Percentiles rank a stretch among this genome's conserved stretches.
Conservation (phyloP, 1,284 basidiomycete species). For the Puccinia triticina region DNA sequence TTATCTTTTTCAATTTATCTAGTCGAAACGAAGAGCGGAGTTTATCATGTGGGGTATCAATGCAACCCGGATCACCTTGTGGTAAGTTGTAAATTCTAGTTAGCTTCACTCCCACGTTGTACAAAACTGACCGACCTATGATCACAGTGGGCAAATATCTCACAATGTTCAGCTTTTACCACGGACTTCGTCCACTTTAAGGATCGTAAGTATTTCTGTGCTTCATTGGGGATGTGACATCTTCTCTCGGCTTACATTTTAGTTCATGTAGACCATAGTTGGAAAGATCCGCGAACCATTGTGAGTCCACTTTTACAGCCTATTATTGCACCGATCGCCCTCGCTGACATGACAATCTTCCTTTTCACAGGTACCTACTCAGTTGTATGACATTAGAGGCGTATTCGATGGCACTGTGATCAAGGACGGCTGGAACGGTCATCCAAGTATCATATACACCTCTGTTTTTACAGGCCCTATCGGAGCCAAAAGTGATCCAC, state of each 20-base stretch:
- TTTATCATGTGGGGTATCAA: constrained; percentile 55
- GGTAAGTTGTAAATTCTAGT: background rate
- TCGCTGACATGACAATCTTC: too few species aligned
- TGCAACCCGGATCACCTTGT: constrained; percentile 53
- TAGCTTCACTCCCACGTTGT: background rate
- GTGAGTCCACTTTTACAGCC: constrained; percentile 47
- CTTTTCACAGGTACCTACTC: constrained; percentile 50
- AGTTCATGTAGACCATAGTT: constrained; percentile 23
- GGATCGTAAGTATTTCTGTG: constrained; percentile 48
- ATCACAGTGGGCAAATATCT: constrained; percentile 54
- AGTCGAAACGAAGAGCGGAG: constrained; percentile 52
- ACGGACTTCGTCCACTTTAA: constrained; percentile 53
- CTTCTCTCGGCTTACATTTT: background rate
- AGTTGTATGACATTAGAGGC: constrained; percentile 56
- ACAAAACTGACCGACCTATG: background rate
- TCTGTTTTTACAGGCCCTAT: constrained; percentile 53
- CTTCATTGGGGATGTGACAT: background rate
- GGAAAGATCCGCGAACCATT: constrained; percentile 53
- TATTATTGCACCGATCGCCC: background rate
- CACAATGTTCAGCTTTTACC: constrained; percentile 54
- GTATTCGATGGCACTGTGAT: constrained; percentile 56
- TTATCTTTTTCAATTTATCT: constrained; percentile 1
- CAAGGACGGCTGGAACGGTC: constrained; percentile 53
- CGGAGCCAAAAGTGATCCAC: constrained; percentile 51
- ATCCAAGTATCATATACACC: constrained; percentile 55